Evolutionary conservation across 192 early-diverging fungal species (phyloP).

Genomic region (Backusella sp.): DNA sequence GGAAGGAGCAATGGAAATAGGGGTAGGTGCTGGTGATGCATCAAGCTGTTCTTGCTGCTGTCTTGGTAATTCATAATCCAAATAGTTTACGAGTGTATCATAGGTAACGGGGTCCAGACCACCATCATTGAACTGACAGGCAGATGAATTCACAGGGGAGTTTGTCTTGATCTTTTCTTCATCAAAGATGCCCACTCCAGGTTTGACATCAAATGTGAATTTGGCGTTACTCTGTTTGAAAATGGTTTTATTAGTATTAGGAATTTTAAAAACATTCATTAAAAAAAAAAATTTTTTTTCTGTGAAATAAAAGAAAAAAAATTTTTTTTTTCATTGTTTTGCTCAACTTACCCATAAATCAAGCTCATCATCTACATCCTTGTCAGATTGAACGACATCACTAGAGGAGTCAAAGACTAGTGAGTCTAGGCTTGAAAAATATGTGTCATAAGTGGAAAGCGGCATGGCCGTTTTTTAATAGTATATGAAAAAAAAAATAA

Average conservation of each 20-base stretch:
- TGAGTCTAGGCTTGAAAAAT: constrained; percentile 21
- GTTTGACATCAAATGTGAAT: constrained; percentile 67
- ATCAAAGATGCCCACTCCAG: constrained; percentile 49
- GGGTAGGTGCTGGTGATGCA: not conserved
- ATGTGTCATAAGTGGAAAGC: not conserved
- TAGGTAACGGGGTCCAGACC: constrained; percentile 29
- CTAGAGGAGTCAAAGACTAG: constrained; percentile 22
- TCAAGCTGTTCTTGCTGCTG: constrained; percentile 25
- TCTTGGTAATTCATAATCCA: constrained; percentile 35
- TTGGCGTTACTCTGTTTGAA: constrained; percentile 56
- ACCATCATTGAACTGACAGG: constrained; percentile 10
- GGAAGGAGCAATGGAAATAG: not conserved
- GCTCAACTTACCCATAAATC: constrained; percentile 56
- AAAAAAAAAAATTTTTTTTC: not conserved
- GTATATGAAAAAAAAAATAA: not conserved
- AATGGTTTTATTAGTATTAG: not conserved
- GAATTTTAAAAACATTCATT: not conserved
- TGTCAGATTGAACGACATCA: constrained; percentile 37
- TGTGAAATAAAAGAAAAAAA: not conserved
- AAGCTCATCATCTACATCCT: constrained; percentile 70
- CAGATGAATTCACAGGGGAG: not conserved
- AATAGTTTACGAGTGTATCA: constrained; percentile 35
- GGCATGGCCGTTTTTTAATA: not conserved
- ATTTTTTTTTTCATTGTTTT: not conserved
- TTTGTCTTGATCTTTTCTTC: constrained; percentile 25